Percentiles rank a stretch among this genome's conserved stretches.
Conservation (phyloP, 345 rosid species). For the Syzygium grande region DNA sequence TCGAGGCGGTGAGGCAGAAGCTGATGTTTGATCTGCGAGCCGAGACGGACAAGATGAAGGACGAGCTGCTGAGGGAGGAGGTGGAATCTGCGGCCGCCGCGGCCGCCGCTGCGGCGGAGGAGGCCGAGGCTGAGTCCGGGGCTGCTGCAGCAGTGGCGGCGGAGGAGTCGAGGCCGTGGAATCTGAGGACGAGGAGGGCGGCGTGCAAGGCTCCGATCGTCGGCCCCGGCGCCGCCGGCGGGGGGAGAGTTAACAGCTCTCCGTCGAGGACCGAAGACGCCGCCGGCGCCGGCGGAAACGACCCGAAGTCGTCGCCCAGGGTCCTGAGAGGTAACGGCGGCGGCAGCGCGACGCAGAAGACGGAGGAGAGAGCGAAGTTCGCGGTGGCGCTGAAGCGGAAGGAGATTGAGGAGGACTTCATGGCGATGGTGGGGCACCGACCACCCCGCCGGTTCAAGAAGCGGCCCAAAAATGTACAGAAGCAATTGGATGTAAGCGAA, state of each 20-base stretch:
- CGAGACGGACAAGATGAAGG: constrained; percentile 24
- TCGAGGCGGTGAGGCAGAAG: constrained; percentile 39
- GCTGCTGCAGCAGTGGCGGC: neutral
- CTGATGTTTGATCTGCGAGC: constrained; percentile 32
- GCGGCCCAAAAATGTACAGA: constrained; percentile 50
- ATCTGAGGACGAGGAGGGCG: constrained; percentile 66
- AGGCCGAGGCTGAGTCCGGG: neutral
- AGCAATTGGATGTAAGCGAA: constrained; percentile 52
- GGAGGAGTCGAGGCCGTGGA: constrained; percentile 45
- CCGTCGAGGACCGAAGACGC: neutral
- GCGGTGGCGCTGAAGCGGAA: constrained; percentile 43
- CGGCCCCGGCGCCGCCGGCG: neutral
- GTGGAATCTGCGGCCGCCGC: constrained; percentile 1
- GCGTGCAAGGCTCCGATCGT: constrained; percentile 35
- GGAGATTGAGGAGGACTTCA: constrained; percentile 63
- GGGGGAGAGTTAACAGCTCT: constrained; percentile 9
- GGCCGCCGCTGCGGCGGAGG: neutral
- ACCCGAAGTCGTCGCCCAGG: neutral
- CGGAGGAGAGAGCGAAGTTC: constrained; percentile 29
- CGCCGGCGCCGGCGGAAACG: neutral
- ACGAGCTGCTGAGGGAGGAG: constrained; percentile 12
- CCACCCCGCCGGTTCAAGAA: constrained; percentile 68
- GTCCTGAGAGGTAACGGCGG: neutral
- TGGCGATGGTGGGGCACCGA: constrained; percentile 29
- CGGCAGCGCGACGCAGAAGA: constrained; percentile 1